Evolutionary conservation across 2,329 filamentous ascomycete species (phyloP).

Genomic region (Botrytis hyacinthi): DNA sequence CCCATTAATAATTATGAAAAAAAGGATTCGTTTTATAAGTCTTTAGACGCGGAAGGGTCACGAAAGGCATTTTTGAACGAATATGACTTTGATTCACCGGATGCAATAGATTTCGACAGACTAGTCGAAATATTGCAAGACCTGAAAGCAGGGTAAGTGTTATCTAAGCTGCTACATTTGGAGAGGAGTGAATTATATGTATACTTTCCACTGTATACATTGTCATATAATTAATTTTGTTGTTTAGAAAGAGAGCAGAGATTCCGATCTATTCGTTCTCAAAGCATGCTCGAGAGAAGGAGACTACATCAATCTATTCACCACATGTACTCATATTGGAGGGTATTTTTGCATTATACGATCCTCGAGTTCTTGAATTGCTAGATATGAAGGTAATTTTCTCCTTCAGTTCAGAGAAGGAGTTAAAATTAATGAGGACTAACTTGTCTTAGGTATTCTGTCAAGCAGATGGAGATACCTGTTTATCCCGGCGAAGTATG

Average conservation of each 20-base stretch:
- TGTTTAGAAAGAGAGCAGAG: constrained; percentile 72
- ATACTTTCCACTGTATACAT: no score
- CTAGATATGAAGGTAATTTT: constrained; percentile 78
- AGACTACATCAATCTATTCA: constrained; percentile 89
- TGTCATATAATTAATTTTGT: constrained; percentile 14
- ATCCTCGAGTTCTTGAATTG: constrained; percentile 78
- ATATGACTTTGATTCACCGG: constrained; percentile 92
- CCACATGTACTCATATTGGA: constrained; percentile 94
- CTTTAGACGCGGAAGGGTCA: constrained; percentile 74
- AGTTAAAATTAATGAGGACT: constrained; percentile 14
- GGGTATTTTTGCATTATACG: constrained; percentile 93
- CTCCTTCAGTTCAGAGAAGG: neutral
- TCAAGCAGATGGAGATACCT: constrained; percentile 92
- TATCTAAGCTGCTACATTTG: neutral
- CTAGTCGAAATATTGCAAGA: constrained; percentile 76
- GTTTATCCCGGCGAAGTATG: constrained; percentile 81
- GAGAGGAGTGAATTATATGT: neutral
- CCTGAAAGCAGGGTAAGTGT: constrained; percentile 82
- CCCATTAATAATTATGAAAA: constrained; percentile 18
- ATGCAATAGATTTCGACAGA: constrained; percentile 91
- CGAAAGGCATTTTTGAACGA: constrained; percentile 82
- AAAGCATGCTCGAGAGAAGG: constrained; percentile 75
- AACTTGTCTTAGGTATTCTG: constrained; percentile 70
- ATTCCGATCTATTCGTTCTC: constrained; percentile 95
- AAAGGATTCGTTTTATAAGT: constrained; percentile 97